A percentile compares a stretch with the other conserved stretches of the same genome.
Conservation (phyloP, 352 stramenopile genomes). For the Elongisporangium prolatum region DNA sequence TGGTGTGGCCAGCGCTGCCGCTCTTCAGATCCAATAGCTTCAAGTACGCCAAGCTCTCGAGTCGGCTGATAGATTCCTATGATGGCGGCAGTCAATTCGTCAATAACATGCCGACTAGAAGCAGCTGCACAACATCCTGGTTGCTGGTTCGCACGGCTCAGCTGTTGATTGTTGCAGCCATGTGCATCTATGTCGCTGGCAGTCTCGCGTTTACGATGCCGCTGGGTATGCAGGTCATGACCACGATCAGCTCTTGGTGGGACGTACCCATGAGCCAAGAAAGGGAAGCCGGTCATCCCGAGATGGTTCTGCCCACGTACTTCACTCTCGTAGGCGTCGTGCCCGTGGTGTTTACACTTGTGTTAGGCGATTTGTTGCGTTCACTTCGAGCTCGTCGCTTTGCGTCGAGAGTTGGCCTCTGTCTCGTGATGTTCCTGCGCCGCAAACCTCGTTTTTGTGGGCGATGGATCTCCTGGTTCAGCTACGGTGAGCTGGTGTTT, state of each 20-base stretch:
- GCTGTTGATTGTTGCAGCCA: too few relatives aligned
- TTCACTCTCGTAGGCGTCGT: conserved; percentile 61
- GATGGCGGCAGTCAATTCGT: too few relatives aligned
- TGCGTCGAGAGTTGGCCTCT: conserved; percentile 26
- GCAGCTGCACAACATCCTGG: too few relatives aligned
- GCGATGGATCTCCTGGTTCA: conserved; percentile 38
- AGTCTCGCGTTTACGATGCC: too few relatives aligned
- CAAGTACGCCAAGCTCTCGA: too few relatives aligned
- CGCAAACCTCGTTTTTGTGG: conserved; percentile 40
- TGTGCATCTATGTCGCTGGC: too few relatives aligned
- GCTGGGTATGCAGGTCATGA: conserved; percentile 5
- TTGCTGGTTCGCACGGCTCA: too few relatives aligned
- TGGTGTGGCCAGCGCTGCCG: too few relatives aligned
- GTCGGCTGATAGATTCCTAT: too few relatives aligned
- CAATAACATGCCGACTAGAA: too few relatives aligned
- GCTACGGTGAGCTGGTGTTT: conserved; percentile 51
- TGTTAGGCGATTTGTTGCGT: conserved; percentile 47
- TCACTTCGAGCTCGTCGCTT: conserved; percentile 34
- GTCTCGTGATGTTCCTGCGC: conserved; percentile 36
- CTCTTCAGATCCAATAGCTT: too few relatives aligned
- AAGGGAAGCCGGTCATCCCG: conserved; percentile 42
- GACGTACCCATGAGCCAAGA: conserved; percentile 44
- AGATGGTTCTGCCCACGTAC: conserved; percentile 65
- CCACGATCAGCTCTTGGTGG: conserved; percentile 15
- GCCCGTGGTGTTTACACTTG: conserved; percentile 43